Conservation (phyloP, 2,329 filamentous ascomycete species). For the Anthostomella pinea region DNA sequence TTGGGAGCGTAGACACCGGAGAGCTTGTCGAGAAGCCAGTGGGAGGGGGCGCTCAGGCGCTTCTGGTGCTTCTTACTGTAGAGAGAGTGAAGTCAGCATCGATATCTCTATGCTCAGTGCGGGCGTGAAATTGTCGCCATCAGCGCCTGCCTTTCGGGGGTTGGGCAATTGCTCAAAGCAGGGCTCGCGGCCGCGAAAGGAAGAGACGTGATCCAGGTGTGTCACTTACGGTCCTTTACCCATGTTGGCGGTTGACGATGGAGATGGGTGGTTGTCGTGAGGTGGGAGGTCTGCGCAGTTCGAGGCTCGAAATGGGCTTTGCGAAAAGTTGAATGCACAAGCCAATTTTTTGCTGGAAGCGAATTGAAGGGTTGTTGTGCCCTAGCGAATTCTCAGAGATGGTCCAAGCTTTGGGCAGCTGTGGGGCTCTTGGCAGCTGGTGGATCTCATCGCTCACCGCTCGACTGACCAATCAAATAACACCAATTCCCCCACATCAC, state of each 20-base stretch:
- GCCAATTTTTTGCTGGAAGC: conserved; percentile 22
- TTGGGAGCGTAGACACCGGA: conserved; percentile 80
- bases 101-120: neutral
- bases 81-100: conserved; percentile 28
- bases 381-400: conserved; percentile 18
- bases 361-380: conserved; percentile 30
- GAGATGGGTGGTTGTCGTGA: conserved; percentile 33
- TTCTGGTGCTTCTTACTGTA: conserved; percentile 98
- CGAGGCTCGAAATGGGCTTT: conserved; percentile 10
- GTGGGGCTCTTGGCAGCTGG: neutral
- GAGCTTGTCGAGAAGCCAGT: conserved; percentile 99
- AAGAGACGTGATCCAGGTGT: neutral
- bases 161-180: neutral
- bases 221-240: conserved; percentile 52
- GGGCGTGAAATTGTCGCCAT: neutral
- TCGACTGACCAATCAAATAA: conserved; percentile 13
- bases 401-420: conserved; percentile 6
- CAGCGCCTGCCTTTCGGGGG: neutral
- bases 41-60: conserved; percentile 96
- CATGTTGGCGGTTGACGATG: conserved; percentile 40
- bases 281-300: conserved; percentile 22
- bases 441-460: neutral
- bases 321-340: conserved; percentile 19
- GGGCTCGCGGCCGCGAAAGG: neutral
- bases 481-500: neutral